Base-by-base conservation (phyloP, 2,329 filamentous ascomycete species). In the Talaromyces amestolkiae region DNA sequence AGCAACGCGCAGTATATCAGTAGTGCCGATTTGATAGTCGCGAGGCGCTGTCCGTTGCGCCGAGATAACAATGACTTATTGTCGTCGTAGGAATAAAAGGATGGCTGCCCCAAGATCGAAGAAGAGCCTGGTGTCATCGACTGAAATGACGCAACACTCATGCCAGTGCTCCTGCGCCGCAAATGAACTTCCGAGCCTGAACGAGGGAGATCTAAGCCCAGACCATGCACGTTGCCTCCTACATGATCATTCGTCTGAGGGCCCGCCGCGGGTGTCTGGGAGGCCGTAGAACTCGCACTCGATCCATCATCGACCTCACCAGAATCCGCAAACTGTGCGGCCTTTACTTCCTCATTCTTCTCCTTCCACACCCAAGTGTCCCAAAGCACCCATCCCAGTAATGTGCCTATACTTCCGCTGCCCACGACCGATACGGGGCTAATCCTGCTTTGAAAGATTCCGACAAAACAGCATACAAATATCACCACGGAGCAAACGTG, bases 401-500 rank as follows among this genome's bases (percentile, higher is more conserved):
- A 88, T 0, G 94, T 97, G 22, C 89, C 89, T 49, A 91, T 82
- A 72, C 89, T 96, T 56, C 92, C 91, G 85, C 90, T 93, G 69
- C 91, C 89, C 13, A 96, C 93, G 3, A 98, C 89, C 0, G 92
- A 89, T n/a, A 96, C 88, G 2, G 94, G 93, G 39, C 91, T 93
- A n/a, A 97, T 87, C 45, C 92, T 87, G 71, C 93, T 89, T 71
- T 94, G 88, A 70, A 91, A 91, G 68, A 99, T 99, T 62, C 89
- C 92, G 17, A 93, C 89, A 75, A 99, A 99, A 78, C 91, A 96
- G 69, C 94, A 93, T 67, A 96, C 86, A 75, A 98, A 99, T 65
- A 99, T 94, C 63, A 91, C 91, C 67, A 98, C 93, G 8, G 92
- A 96, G 77, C 92, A 96, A 58, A 98, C 91, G 77, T 99, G 95